Conservation (phyloP, 139 green algal genomes). For the Trebouxia sp. region DNA sequence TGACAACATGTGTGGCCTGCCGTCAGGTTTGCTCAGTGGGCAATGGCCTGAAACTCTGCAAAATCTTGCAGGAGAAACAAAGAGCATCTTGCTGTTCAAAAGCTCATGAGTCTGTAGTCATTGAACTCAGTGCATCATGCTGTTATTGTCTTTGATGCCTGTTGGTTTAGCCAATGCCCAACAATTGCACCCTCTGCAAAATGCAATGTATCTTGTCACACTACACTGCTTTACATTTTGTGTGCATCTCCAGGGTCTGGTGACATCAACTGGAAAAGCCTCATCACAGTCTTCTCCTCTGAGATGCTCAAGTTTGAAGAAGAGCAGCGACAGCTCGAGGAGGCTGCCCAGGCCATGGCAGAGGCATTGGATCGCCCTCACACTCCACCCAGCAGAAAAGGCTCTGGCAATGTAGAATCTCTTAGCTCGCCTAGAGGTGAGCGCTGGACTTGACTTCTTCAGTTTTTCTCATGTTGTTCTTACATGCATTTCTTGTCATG, state of each 20-base stretch:
- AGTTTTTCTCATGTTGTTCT: background rate
- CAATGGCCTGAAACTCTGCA: no score
- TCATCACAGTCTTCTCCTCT: slow-evolving; percentile 48
- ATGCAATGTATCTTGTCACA: no score
- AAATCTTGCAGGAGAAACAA: no score
- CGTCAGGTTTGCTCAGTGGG: no score
- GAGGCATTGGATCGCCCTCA: background rate
- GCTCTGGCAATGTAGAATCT: background rate
- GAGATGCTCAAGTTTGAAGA: slow-evolving; percentile 59
- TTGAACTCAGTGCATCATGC: no score
- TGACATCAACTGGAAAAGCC: slow-evolving; percentile 54
- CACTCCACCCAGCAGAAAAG: background rate
- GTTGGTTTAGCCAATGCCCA: no score
- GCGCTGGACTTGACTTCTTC: background rate
- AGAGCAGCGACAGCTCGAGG: background rate
- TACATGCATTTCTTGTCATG: no score
- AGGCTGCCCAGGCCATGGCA: background rate
- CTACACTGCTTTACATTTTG: background rate
- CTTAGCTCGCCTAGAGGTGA: background rate
- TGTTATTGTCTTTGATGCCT: no score
- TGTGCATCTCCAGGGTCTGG: slow-evolving; percentile 43
- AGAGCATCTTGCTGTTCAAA: no score
- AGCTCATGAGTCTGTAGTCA: no score
- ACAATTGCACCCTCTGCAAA: no score
- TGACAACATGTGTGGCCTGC: no score